Base-by-base conservation (phyloP, 2,329 filamentous ascomycete genomes). In the Exophiala calicioides region DNA sequence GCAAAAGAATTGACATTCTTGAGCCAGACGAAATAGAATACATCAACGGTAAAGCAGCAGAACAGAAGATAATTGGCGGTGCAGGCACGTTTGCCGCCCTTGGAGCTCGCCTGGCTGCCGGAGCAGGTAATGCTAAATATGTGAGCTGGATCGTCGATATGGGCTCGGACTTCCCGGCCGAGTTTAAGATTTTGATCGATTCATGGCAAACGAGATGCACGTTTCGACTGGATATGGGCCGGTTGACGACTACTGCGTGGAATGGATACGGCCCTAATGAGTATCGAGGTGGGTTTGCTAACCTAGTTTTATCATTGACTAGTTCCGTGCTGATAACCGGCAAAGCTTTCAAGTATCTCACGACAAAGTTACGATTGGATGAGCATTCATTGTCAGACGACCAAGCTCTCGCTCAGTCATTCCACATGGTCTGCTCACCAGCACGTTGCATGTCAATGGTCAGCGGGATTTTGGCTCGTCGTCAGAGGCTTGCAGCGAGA, bases 141-240 rank as follows among this genome's bases (percentile, higher is more conserved):
- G 81, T 97, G 4, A 89, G 88, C 54, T 97, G 90, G 90, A 84
- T 97, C 53, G 81, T 97, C 32, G 91, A 98, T 67, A 80, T 83
- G 60, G 93, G 93, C 21, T 85, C 81, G 12, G 93, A 97, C 68
- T 97, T 97, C 57, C 90, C 91, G 0, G 55, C 72, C 0, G 69
- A 78, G 9, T 74, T 95, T 41, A 77, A 78, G 36, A 63, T 75
- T 2, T 73, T 79, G 32, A 82, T 98, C 56, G 69, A 77, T 10
- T 76, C 79, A 32, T 96, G 93, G 90, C 69, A 82, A 12, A 95
- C 90, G 1, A 80, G 80, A 4, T 86, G 81, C 15, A 62, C 89
- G 12, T 71, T 93, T 55, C 80, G 90, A 42, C 70, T 80, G 37
- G 82, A 86, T 43, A 72, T 75, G 1, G 66, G 76, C 5, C 81